Percentiles rank a stretch among this genome's conserved stretches.
These are phyloP conservation scores for Plantago coronopus DNA, from an alignment of 305 asterid genomes.

Conservation along the genomic window DNA sequence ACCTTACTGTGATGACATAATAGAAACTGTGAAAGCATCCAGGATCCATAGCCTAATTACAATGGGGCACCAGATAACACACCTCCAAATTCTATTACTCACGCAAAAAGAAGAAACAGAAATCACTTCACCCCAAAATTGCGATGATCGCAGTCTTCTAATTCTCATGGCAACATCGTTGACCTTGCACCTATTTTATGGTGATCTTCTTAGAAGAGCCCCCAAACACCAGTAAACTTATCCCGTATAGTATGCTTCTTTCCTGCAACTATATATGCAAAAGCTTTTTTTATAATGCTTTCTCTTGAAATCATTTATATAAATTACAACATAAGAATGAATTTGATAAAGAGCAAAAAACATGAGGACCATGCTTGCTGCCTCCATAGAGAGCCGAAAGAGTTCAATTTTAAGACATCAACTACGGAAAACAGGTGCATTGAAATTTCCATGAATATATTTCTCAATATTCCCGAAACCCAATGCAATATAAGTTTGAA, in stretches of 20 bases:
- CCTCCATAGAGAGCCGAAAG: slow-evolving; percentile 1
- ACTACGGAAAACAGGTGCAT: background rate
- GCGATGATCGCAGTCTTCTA: background rate
- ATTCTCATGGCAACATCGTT: background rate
- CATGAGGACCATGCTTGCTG: background rate
- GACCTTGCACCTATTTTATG: background rate
- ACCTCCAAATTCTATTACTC: background rate
- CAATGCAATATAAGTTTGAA: background rate
- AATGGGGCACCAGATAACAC: slow-evolving; percentile 11
- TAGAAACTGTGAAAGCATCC: slow-evolving; percentile 2
- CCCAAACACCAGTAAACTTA: background rate
- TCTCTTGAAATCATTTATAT: too few species aligned
- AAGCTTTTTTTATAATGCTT: too few species aligned
- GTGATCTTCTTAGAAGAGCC: background rate
- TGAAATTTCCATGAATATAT: background rate
- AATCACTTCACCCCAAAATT: background rate
- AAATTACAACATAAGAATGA: background rate
- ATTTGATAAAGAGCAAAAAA: background rate
- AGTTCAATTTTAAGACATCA: too few species aligned
- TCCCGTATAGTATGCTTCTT: background rate
- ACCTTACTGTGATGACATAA: background rate
- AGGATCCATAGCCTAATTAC: slow-evolving; percentile 4
- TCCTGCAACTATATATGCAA: background rate
- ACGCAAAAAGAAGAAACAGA: background rate
- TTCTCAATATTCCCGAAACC: background rate